These are phyloP conservation scores for Gyromitra esculenta DNA, from an alignment of 2,329 filamentous ascomycete genomes.

Conservation along the genomic window DNA sequence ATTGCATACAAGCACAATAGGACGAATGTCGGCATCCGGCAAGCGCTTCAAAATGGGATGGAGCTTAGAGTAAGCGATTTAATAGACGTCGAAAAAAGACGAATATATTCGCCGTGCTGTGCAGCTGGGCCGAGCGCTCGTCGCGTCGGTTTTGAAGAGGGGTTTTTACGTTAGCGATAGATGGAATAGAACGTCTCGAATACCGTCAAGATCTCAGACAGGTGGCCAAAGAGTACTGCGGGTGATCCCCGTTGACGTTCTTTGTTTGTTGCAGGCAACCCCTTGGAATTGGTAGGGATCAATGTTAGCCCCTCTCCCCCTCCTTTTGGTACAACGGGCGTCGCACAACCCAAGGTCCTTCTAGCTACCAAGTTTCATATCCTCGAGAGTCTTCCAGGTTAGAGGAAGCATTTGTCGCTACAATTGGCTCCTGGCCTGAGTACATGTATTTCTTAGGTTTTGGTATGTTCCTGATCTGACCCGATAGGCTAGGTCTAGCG, in stretches of 20 bases:
- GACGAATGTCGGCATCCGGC: not conserved
- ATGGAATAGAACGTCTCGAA: conserved; percentile 11
- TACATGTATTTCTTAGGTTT: not conserved
- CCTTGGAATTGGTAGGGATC: conserved; percentile 17
- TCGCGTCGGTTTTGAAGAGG: conserved; percentile 14
- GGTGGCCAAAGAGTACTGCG: conserved; percentile 22
- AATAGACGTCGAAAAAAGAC: conserved; percentile 13
- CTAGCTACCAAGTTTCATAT: conserved; percentile 36
- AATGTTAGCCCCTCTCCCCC: conserved; percentile 14
- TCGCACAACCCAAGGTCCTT: conserved; percentile 19
- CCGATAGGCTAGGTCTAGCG: too few relatives aligned
- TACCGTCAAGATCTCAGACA: conserved; percentile 17
- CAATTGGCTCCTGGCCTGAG: not conserved
- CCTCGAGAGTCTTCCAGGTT: conserved; percentile 10
- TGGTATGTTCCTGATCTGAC: conserved; percentile 13
- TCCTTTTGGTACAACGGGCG: conserved; percentile 22
- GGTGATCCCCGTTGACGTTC: conserved; percentile 26
- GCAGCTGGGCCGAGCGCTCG: not conserved
- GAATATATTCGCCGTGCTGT: conserved; percentile 2
- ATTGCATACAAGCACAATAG: not conserved
- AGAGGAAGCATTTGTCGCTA: not conserved
- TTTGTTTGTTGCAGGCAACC: conserved; percentile 32
- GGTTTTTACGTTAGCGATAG: conserved; percentile 31
- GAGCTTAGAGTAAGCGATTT: conserved; percentile 18
- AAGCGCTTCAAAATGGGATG: conserved; percentile 26